Evolutionary conservation across 495 filamentous ascomycete species (phyloP).

Genomic region (Penicillium antarcticum): DNA sequence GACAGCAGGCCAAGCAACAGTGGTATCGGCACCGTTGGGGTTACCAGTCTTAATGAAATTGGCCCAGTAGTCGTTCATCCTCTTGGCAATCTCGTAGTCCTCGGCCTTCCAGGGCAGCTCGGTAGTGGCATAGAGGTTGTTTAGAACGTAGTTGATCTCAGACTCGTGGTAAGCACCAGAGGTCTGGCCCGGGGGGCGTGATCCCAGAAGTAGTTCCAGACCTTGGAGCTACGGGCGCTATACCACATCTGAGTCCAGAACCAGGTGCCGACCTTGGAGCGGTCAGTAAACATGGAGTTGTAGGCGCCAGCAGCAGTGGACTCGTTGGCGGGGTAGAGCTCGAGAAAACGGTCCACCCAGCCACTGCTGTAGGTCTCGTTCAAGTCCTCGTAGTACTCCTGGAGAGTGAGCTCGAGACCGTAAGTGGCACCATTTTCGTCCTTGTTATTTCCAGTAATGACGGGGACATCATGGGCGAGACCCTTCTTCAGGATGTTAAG

Average conservation of each 20-base stretch:
- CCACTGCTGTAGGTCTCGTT: conserved; percentile 21
- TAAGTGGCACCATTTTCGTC: conserved; percentile 27
- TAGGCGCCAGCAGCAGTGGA: conserved; percentile 20
- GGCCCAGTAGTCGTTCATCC: conserved; percentile 27
- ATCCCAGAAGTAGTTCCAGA: conserved; percentile 32
- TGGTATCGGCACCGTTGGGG: conserved; percentile 16
- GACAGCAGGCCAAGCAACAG: neutral
- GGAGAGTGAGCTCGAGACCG: conserved; percentile 16
- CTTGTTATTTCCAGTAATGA: conserved; percentile 30
- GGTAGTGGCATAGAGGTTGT: conserved; percentile 22
- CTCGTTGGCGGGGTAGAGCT: conserved; percentile 18
- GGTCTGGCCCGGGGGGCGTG: conserved; percentile 26
- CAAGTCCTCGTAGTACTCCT: conserved; percentile 13
- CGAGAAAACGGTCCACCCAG: conserved; percentile 17
- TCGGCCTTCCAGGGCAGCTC: conserved; percentile 18
- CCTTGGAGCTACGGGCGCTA: conserved; percentile 8
- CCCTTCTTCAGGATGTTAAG: conserved; percentile 21
- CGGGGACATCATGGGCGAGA: conserved; percentile 35
- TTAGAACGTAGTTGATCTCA: conserved; percentile 28
- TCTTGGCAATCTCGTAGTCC: conserved; percentile 23
- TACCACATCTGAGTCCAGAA: conserved; percentile 23
- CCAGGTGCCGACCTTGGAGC: conserved; percentile 19
- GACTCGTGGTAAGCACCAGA: conserved; percentile 28
- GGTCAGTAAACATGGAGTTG: conserved; percentile 18
- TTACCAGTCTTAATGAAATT: conserved; percentile 30